Percentiles rank a stretch among this genome's conserved stretches.
Conservation (phyloP, 2,329 filamentous ascomycete genomes). For the Clonostachys chloroleuca region DNA sequence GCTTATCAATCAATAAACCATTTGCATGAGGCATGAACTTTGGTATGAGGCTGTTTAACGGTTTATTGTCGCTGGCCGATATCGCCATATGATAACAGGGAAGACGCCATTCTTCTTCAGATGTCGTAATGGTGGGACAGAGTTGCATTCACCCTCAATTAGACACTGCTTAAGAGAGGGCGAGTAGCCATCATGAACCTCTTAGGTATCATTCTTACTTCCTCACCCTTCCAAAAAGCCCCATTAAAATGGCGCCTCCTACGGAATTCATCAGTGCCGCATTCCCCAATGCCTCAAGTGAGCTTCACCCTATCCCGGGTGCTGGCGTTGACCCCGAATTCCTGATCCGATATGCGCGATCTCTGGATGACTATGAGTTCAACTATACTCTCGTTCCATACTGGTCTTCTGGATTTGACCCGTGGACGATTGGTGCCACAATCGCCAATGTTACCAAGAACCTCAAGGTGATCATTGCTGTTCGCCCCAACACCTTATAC, state of each 20-base stretch:
- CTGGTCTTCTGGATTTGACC: slow-evolving; percentile 34
- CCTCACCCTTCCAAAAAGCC: too few relatives aligned
- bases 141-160: too few relatives aligned
- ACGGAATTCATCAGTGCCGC: slow-evolving; percentile 56
- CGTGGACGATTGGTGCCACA: slow-evolving; percentile 52
- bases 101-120: too few relatives aligned
- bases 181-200: too few relatives aligned
- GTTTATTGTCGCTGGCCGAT: too few relatives aligned
- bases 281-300: slow-evolving; percentile 51
- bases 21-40: too few relatives aligned
- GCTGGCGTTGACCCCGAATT: slow-evolving; percentile 50
- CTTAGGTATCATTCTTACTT: too few relatives aligned
- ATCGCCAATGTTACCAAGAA: slow-evolving; percentile 53
- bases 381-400: slow-evolving; percentile 61
- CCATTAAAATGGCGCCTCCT: slow-evolving; percentile 9
- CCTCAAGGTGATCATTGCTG: slow-evolving; percentile 56
- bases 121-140: too few relatives aligned
- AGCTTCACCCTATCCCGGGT: slow-evolving; percentile 46
- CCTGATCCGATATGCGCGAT: slow-evolving; percentile 50
- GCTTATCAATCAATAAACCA: too few relatives aligned
- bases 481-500: slow-evolving; percentile 53
- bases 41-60: too few relatives aligned
- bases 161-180: too few relatives aligned
- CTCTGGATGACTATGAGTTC: slow-evolving; percentile 55
- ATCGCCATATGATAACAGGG: too few relatives aligned